Evolutionary conservation across 805 yeast genomes (phyloP).

Genomic region (Zygoascus flipseniorum): DNA sequence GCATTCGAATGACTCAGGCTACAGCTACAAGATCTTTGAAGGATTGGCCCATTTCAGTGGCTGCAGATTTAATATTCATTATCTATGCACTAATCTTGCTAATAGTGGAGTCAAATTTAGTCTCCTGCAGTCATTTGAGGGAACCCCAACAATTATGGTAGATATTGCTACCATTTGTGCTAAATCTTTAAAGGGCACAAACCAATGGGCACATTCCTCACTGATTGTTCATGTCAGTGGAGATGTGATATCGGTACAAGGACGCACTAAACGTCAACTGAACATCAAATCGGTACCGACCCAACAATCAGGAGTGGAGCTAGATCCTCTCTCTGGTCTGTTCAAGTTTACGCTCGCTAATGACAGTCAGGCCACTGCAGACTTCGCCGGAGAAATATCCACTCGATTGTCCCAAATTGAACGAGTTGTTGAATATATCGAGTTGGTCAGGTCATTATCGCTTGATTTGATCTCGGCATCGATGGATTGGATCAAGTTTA

Average conservation of each 20-base stretch:
- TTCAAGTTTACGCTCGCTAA: conserved; percentile 9
- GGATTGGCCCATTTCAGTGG: conserved; percentile 20
- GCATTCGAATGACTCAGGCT: conserved; percentile 1
- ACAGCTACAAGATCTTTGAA: conserved; percentile 24
- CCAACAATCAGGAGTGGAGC: conserved; percentile 14
- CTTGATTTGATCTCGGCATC: conserved; percentile 24
- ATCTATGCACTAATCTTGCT: conserved; percentile 24
- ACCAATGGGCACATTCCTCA: conserved; percentile 16
- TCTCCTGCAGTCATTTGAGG: conserved; percentile 7
- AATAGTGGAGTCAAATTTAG: conserved; percentile 17
- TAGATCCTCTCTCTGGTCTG: conserved; percentile 20
- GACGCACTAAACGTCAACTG: conserved; percentile 12
- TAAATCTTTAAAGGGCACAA: not conserved
- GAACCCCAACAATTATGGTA: conserved; percentile 13
- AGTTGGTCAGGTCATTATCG: conserved; percentile 20
- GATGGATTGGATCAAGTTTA: conserved; percentile 22
- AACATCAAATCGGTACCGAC: conserved; percentile 15
- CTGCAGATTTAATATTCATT: conserved; percentile 23
- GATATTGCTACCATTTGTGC: conserved; percentile 10
- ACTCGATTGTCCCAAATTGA: conserved; percentile 22
- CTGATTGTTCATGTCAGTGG: conserved; percentile 11
- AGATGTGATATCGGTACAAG: conserved; percentile 12
- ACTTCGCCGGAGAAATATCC: conserved; percentile 7
- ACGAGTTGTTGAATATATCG: conserved; percentile 24
- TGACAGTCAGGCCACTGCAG: not conserved